These are phyloP conservation scores for Fagus crenata DNA, from an alignment of 306 rosid genomes.

Conservation along the genomic window DNA sequence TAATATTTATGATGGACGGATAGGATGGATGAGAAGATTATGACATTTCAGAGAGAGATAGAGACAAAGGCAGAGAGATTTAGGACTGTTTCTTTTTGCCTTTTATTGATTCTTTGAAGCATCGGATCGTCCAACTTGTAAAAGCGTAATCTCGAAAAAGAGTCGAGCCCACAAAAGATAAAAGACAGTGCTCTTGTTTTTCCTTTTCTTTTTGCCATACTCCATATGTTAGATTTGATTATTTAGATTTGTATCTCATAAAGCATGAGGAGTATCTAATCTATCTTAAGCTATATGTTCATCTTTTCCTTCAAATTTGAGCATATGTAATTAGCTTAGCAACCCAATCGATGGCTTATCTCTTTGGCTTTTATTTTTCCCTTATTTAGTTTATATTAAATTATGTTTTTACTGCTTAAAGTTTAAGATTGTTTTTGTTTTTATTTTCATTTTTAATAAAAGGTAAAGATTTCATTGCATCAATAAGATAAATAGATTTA, in stretches of 20 bases:
- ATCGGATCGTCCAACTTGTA: conserved; percentile 25
- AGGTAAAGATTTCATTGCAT: no score
- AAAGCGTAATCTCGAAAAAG: conserved; percentile 13
- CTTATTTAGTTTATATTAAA: no score
- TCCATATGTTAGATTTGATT: conserved; percentile 12
- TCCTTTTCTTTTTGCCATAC: background rate
- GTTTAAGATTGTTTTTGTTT: no score
- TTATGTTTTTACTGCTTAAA: no score
- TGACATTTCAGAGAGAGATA: background rate
- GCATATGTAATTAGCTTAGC: background rate
- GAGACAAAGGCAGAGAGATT: conserved; percentile 1
- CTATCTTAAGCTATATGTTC: conserved; percentile 1
- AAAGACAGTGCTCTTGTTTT: conserved; percentile 11
- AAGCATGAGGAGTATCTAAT: background rate
- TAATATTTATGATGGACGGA: conserved; percentile 27
- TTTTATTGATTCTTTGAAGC: conserved; percentile 26
- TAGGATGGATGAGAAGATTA: conserved; percentile 20
- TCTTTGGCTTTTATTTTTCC: background rate
- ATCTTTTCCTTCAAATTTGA: background rate
- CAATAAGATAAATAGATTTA: no score
- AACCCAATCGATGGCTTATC: background rate
- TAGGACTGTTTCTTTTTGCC: background rate
- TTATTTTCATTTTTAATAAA: no score
- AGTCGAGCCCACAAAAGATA: background rate
- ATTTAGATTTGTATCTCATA: conserved; percentile 4